Conservation (phyloP, 306 rosid species). For the Spatholobus suberectus region DNA sequence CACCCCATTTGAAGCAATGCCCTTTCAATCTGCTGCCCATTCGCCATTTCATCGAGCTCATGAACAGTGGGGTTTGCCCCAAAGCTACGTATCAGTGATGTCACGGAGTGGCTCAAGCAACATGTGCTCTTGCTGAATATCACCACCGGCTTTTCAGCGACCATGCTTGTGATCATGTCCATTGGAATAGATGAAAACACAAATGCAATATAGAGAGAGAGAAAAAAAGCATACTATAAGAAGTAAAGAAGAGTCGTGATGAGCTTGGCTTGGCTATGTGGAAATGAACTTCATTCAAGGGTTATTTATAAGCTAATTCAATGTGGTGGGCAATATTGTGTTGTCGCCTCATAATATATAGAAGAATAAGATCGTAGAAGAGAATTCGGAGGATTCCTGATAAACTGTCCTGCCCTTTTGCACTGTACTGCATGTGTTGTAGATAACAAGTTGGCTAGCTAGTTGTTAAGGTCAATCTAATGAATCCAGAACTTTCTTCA, state of each 20-base stretch:
- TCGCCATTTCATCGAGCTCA: constrained; percentile 75
- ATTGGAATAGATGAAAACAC: constrained; percentile 27
- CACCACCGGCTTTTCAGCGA: constrained; percentile 72
- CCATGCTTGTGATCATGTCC: constrained; percentile 59
- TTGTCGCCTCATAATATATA: constrained; percentile 21
- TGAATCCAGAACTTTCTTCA: constrained; percentile 42
- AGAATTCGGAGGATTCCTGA: constrained; percentile 44
- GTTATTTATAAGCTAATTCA: constrained; percentile 50
- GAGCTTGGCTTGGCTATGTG: constrained; percentile 13
- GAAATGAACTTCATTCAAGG: constrained; percentile 34
- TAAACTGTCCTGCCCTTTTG: constrained; percentile 34
- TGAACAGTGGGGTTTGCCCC: constrained; percentile 75
- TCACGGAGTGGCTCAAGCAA: constrained; percentile 69
- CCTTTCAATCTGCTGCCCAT: constrained; percentile 66
- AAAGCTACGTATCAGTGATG: constrained; percentile 64
- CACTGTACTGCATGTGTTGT: constrained; percentile 24
- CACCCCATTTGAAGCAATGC: constrained; percentile 69
- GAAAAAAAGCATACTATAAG: not conserved
- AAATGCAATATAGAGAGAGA: not conserved
- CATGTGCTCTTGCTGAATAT: constrained; percentile 83
- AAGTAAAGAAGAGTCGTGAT: not conserved
- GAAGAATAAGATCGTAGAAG: constrained; percentile 38
- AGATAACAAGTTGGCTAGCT: constrained; percentile 45
- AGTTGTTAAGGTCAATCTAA: constrained; percentile 41
- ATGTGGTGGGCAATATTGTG: constrained; percentile 4